Evolutionary conservation across 2,329 filamentous ascomycete genomes (phyloP).

Genomic region (Neopestalotiopsis clavispora): DNA sequence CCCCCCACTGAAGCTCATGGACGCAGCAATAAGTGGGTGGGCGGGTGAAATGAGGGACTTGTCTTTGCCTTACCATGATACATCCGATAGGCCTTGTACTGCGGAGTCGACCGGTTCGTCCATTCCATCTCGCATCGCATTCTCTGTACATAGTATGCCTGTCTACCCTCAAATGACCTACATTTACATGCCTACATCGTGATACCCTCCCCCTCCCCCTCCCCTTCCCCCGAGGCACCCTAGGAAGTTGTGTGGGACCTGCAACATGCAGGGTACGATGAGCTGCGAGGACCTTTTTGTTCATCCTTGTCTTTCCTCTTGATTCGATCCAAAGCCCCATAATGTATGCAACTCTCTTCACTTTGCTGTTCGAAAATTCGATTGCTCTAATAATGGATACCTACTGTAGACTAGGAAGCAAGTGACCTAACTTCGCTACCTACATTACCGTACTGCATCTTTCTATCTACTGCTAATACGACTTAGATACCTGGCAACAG

Average conservation of each 20-base stretch:
- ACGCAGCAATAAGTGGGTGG: no score
- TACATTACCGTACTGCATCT: no score
- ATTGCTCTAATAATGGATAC: no score
- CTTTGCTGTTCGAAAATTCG: background rate
- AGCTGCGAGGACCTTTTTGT: background rate
- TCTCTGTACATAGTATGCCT: background rate
- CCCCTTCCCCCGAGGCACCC: background rate
- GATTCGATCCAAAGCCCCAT: conserved; percentile 1
- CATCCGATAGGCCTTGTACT: background rate
- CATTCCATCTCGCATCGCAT: background rate
- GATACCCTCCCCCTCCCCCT: background rate
- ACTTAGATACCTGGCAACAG: no score
- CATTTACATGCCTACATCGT: background rate
- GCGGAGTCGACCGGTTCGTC: background rate
- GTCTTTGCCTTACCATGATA: no score
- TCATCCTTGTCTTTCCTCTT: background rate
- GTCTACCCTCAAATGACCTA: background rate
- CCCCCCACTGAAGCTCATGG: no score
- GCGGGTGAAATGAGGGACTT: no score
- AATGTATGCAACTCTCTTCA: background rate
- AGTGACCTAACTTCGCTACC: no score
- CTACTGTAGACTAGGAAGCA: no score
- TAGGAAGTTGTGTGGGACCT: background rate
- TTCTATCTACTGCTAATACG: no score
- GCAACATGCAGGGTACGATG: background rate